Evolutionary conservation across 768 basidiomycete species (phyloP), one percentile per base, ranked within the genome.

Genomic region (Serendipita sp.): DNA sequence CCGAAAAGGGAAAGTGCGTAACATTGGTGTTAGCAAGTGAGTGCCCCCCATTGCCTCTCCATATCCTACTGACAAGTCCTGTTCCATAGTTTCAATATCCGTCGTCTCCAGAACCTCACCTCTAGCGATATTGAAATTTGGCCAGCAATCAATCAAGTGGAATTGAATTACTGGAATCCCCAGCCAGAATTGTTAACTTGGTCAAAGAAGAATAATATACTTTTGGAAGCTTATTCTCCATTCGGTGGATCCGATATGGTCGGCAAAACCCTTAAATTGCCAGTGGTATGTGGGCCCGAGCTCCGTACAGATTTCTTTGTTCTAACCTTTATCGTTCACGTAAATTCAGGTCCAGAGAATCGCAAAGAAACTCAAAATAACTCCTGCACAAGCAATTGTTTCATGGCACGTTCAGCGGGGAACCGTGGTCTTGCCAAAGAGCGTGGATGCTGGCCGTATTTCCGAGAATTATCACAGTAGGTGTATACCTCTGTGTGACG

Each of bases 11-110:
- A 86, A 89, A 71, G 75, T 87, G 47, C 80, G 80, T 71, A 86
- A 89, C 68, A 91, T 91, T 64, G 90, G 90, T 47, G 77, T 91
- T 47, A 88, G 86, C 85, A 92, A 92, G 85, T 85, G 65, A 66
- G 79, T 67, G 4, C 8, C 58, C 5, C 47, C 65, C 38, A 28
- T n/a, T 62, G 58, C 3, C 13, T 46, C 3, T 28, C 56, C 2
- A 2, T 2, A 7, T 41, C 38, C 7, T 7, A 5, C 38, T 41
- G 5, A 5, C 7, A 41, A 5, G 2, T 13, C 38, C 38, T 41
- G 5, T 41, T 16, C 32, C 32, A 2, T 65, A 82, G 79, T 72
- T 88, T 88, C 75, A 86, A 85, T 71, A 78, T 85, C 65, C 78
- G 81, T 67, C 76, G 85, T 65, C 72, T 87, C 58, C 75, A 81